Evolutionary conservation across 495 filamentous ascomycete species (phyloP).

Genomic region (Glutinoglossum americanum): DNA sequence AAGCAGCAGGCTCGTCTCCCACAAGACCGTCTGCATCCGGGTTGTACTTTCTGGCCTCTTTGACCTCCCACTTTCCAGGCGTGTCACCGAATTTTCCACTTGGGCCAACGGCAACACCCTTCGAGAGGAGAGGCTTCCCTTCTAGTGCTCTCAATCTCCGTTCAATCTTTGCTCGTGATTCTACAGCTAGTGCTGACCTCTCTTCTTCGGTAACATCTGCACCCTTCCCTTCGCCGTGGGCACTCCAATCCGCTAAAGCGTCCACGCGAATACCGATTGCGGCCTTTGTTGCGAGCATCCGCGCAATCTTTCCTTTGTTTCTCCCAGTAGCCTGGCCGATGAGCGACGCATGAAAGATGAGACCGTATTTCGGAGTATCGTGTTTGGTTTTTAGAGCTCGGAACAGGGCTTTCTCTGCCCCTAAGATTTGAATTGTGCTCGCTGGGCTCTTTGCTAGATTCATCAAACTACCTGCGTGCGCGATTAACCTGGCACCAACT

Average conservation of each 20-base stretch:
- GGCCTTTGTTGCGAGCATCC: slow-evolving; percentile 83
- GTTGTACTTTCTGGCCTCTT: slow-evolving; percentile 92
- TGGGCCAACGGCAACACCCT: slow-evolving; percentile 54
- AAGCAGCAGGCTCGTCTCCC: slow-evolving; percentile 41
- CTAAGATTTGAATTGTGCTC: slow-evolving; percentile 91
- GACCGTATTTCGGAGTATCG: slow-evolving; percentile 95
- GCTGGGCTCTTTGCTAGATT: slow-evolving; percentile 92
- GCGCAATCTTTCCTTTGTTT: slow-evolving; percentile 98
- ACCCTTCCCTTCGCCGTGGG: slow-evolving; percentile 33
- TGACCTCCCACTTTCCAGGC: slow-evolving; percentile 72
- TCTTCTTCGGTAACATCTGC: slow-evolving; percentile 70
- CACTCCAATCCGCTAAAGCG: slow-evolving; percentile 60
- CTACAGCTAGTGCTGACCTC: slow-evolving; percentile 50
- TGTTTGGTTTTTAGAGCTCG: slow-evolving; percentile 97
- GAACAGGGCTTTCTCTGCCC: slow-evolving; percentile 97
- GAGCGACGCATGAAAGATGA: slow-evolving; percentile 94
- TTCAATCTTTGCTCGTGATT: slow-evolving; percentile 60
- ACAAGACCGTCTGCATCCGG: slow-evolving; percentile 72
- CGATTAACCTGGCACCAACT: slow-evolving; percentile 85
- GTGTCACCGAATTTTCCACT: slow-evolving; percentile 33
- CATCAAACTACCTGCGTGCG: slow-evolving; percentile 86
- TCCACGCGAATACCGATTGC: slow-evolving; percentile 86
- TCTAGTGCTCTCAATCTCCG: slow-evolving; percentile 66
- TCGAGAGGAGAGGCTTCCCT: slow-evolving; percentile 66
- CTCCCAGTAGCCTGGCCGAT: slow-evolving; percentile 89